Percentiles rank a stretch among this genome's conserved stretches.
phyloP scores from a whole-genome alignment of 805 yeast genomes.

The Zygotorulaspora sp. region DNA sequence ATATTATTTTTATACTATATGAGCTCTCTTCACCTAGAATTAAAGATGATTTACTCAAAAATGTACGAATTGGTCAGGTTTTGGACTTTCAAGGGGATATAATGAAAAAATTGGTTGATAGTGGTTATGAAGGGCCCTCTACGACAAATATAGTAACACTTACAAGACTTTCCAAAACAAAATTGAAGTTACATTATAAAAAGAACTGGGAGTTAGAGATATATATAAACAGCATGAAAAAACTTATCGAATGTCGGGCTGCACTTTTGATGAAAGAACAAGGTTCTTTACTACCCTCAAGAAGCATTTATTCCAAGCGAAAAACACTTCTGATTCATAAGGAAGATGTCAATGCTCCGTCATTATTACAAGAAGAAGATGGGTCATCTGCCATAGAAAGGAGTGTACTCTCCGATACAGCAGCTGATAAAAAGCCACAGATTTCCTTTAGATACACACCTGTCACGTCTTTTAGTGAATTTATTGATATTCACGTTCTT shows the following conservation, averaged over 20 bases:
- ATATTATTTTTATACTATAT: slow-evolving; percentile 26
- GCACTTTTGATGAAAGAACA: slow-evolving; percentile 18
- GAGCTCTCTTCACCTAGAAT: slow-evolving; percentile 27
- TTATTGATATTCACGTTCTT: slow-evolving; percentile 30
- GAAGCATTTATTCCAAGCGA: slow-evolving; percentile 9
- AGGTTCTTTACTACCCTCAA: slow-evolving; percentile 1
- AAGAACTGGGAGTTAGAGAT: slow-evolving; percentile 33
- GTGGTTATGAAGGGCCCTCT: slow-evolving; percentile 5
- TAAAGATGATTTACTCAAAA: slow-evolving; percentile 19
- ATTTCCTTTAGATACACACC: slow-evolving; percentile 23
- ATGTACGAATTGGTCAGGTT: slow-evolving; percentile 26
- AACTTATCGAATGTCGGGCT: slow-evolving; percentile 24
- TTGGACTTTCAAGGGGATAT: slow-evolving; percentile 22
- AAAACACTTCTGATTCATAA: slow-evolving; percentile 9
- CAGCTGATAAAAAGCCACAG: slow-evolving; percentile 24
- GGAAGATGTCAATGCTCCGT: slow-evolving; percentile 5
- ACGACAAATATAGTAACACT: slow-evolving; percentile 21
- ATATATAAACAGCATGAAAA: slow-evolving; percentile 25
- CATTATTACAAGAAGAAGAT: slow-evolving; percentile 14
- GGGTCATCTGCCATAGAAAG: neutral
- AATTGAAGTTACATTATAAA: slow-evolving; percentile 26
- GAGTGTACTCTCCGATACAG: neutral
- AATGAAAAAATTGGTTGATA: slow-evolving; percentile 10
- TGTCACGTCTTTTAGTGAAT: slow-evolving; percentile 24
- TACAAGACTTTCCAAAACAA: slow-evolving; percentile 26